Percentiles rank a stretch among this genome's conserved stretches.
phyloP scores from a whole-genome alignment of 2,329 filamentous ascomycete species.

The Ophiostoma pallidulum region DNA sequence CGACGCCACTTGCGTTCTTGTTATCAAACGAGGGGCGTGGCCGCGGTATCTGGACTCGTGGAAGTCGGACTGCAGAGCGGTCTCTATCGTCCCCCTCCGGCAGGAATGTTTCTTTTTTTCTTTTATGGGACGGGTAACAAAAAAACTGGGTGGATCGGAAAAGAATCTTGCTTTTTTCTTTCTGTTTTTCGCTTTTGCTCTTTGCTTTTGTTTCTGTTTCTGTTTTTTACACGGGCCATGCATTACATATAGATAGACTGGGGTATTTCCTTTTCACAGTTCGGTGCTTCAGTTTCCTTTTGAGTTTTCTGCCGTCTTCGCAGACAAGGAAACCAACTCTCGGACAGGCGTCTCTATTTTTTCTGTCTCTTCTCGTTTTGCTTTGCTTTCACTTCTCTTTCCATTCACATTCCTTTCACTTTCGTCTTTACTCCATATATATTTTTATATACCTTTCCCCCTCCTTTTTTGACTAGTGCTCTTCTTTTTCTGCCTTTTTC shows the following conservation, averaged over 20 bases:
- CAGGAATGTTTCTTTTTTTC: neutral
- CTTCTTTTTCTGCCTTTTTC: neutral
- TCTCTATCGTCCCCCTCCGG: neutral
- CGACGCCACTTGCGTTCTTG: constrained; percentile 1
- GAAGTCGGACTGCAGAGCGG: neutral
- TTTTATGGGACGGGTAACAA: constrained; percentile 9
- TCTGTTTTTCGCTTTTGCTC: neutral
- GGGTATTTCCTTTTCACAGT: neutral
- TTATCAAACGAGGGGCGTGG: constrained; percentile 3
- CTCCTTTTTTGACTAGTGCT: neutral
- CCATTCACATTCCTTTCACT: neutral
- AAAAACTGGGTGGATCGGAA: constrained; percentile 13
- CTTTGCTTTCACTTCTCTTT: neutral
- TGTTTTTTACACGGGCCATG: constrained; percentile 7
- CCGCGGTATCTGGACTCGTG: neutral
- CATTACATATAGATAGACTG: constrained; percentile 14
- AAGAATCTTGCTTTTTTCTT: constrained; percentile 9
- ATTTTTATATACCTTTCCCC: neutral
- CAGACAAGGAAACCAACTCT: neutral
- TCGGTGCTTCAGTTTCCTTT: neutral
- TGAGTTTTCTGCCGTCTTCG: neutral
- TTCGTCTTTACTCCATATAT: neutral
- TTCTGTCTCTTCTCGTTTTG: neutral
- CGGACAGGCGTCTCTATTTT: neutral
- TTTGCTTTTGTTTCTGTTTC: neutral